Evolutionary conservation across 2,329 filamentous ascomycete genomes (phyloP).

Genomic region (Graphilbum sp.): DNA sequence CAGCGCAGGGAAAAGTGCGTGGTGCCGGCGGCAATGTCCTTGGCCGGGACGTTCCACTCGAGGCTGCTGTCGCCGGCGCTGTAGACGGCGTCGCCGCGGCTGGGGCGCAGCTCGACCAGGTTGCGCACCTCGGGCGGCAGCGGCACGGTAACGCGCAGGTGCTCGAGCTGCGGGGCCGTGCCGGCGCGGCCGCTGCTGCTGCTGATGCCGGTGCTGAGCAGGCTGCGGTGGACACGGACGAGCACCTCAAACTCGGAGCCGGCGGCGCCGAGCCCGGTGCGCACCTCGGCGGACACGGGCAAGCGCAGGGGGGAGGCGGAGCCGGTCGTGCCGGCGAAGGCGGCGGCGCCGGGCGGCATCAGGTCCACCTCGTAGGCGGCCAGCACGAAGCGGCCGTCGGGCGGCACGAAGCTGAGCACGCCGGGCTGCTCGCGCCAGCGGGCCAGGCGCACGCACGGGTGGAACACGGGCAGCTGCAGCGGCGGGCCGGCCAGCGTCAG

Average conservation of each 20-base stretch:
- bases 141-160: slow-evolving; percentile 62
- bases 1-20: slow-evolving; percentile 62
- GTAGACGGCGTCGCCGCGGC: slow-evolving; percentile 70
- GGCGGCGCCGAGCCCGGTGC: slow-evolving; percentile 55
- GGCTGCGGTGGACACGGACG: slow-evolving; percentile 52
- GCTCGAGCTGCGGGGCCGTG: slow-evolving; percentile 49
- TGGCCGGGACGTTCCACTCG: slow-evolving; percentile 70
- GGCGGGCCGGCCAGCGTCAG: slow-evolving; percentile 65
- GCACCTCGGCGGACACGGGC: slow-evolving; percentile 68
- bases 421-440: slow-evolving; percentile 80
- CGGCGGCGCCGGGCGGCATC: slow-evolving; percentile 50
- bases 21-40: slow-evolving; percentile 53
- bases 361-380: slow-evolving; percentile 91
- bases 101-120: slow-evolving; percentile 65
- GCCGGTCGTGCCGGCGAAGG: slow-evolving; percentile 20
- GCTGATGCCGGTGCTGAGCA: slow-evolving; percentile 26
- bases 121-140: slow-evolving; percentile 67
- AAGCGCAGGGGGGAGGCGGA: slow-evolving; percentile 45
- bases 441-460: slow-evolving; percentile 84
- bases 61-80: slow-evolving; percentile 54
- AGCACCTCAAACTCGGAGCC: slow-evolving; percentile 84
- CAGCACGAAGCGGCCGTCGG: slow-evolving; percentile 84
- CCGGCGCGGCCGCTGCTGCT: not conserved
- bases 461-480: slow-evolving; percentile 83
- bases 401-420: slow-evolving; percentile 88